Conservation (phyloP, 1,284 basidiomycete species). For the Leccinum laetum region DNA sequence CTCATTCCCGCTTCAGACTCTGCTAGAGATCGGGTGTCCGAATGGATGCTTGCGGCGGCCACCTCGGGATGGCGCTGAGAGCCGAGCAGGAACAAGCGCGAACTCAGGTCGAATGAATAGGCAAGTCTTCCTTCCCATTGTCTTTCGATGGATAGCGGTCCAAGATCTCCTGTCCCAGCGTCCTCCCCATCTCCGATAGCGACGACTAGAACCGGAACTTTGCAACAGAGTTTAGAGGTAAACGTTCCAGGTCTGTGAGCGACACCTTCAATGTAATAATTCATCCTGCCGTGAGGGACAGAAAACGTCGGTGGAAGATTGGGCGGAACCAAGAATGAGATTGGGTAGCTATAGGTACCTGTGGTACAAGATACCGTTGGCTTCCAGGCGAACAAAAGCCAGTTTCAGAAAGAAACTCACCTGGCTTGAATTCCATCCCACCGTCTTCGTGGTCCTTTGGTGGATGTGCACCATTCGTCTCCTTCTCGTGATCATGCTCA, state of each 20-base stretch:
- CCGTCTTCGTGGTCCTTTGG: conserved; percentile 47
- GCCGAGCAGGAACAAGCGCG: conserved; percentile 85
- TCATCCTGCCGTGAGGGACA: conserved; percentile 79
- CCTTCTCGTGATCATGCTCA: conserved; percentile 19
- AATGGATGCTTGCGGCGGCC: not conserved
- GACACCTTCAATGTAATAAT: conserved; percentile 80
- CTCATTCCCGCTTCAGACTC: conserved; percentile 7
- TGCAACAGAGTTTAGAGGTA: conserved; percentile 73
- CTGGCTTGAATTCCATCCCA: conserved; percentile 95
- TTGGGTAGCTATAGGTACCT: conserved; percentile 95
- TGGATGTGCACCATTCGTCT: conserved; percentile 16
- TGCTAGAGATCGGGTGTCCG: conserved; percentile 1
- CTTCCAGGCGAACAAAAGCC: not conserved
- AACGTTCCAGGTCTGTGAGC: conserved; percentile 90
- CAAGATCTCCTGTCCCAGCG: conserved; percentile 49
- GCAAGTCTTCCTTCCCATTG: conserved; percentile 94
- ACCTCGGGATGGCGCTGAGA: conserved; percentile 12
- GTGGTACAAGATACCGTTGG: conserved; percentile 1
- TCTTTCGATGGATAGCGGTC: conserved; percentile 67
- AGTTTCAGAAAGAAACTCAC: conserved; percentile 39
- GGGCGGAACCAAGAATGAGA: conserved; percentile 86
- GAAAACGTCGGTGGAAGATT: conserved; percentile 82
- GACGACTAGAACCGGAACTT: conserved; percentile 78
- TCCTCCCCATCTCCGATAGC: conserved; percentile 53
- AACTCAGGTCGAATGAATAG: conserved; percentile 82